Percentiles rank a stretch among this genome's conserved stretches.
phyloP scores from a whole-genome alignment of 2,329 filamentous ascomycete genomes.

The Thelonectria rubi region DNA sequence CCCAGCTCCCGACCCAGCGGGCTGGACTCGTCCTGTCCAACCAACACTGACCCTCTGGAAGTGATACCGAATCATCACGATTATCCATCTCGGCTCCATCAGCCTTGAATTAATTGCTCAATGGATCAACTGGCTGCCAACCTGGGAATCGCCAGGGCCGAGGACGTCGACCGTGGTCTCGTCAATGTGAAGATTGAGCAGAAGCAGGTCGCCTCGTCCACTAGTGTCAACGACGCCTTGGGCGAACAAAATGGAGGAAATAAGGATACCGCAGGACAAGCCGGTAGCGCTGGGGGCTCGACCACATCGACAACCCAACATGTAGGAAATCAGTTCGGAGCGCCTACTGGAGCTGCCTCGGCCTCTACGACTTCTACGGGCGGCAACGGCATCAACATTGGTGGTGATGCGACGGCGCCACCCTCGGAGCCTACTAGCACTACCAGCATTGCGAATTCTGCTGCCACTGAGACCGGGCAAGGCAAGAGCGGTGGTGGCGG shows the following conservation, averaged over 20 bases:
- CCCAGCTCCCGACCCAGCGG: not conserved
- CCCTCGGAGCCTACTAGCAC: not conserved
- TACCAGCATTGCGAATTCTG: not conserved
- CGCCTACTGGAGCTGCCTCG: not conserved
- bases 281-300: too few species aligned
- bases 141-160: not conserved
- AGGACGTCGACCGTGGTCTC: conserved; percentile 1
- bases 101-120: not conserved
- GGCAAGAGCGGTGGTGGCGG: conserved; percentile 23
- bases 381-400: not conserved
- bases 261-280: not conserved
- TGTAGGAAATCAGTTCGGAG: too few species aligned
- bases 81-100: not conserved
- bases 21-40: not conserved
- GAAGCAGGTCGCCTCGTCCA: conserved; percentile 16
- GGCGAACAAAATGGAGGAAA: conserved; percentile 15
- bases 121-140: not conserved
- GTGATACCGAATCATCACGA: not conserved
- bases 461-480: not conserved
- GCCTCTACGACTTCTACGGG: conserved; percentile 5
- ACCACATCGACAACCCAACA: too few species aligned
- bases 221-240: not conserved
- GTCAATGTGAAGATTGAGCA: not conserved
- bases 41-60: not conserved
- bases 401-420: too few species aligned